phyloP scores from a whole-genome alignment of 805 yeast genomes.

The Candida insectorum region DNA sequence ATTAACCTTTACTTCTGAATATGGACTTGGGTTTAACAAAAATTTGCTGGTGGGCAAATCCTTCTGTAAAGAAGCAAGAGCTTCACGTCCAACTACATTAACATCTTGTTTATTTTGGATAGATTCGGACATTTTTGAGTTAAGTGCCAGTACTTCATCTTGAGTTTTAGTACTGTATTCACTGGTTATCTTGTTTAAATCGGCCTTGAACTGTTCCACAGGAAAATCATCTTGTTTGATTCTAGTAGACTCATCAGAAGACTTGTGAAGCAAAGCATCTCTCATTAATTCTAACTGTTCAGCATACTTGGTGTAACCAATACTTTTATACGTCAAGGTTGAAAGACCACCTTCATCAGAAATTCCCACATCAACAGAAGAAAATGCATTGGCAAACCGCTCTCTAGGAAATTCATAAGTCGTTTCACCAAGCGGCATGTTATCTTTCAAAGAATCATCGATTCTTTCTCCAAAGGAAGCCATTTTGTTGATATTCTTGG shows the following conservation, averaged over 20 bases:
- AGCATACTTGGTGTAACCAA: conserved; percentile 31
- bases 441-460: conserved; percentile 5
- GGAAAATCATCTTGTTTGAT: no score
- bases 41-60: conserved; percentile 15
- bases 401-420: conserved; percentile 15
- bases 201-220: no score
- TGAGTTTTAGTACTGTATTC: no score
- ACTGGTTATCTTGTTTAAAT: no score
- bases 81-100: conserved; percentile 11
- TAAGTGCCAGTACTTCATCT: no score
- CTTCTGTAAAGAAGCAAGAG: conserved; percentile 15
- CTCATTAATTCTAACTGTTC: conserved; percentile 34
- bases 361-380: conserved; percentile 37
- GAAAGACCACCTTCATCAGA: conserved; percentile 41
- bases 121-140: conserved; percentile 1
- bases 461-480: conserved; percentile 10
- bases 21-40: conserved; percentile 13
- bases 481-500: no score
- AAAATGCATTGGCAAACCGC: conserved; percentile 19
- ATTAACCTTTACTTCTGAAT: conserved; percentile 3
- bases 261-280: conserved; percentile 18
- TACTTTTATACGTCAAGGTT: conserved; percentile 39
- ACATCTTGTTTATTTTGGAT: conserved; percentile 12
- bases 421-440: conserved; percentile 10
- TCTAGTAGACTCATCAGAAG: conserved; percentile 10